These are phyloP conservation scores for Tetracentron sinense DNA, from an alignment of 164 flowering plant species.

Conservation along the genomic window DNA sequence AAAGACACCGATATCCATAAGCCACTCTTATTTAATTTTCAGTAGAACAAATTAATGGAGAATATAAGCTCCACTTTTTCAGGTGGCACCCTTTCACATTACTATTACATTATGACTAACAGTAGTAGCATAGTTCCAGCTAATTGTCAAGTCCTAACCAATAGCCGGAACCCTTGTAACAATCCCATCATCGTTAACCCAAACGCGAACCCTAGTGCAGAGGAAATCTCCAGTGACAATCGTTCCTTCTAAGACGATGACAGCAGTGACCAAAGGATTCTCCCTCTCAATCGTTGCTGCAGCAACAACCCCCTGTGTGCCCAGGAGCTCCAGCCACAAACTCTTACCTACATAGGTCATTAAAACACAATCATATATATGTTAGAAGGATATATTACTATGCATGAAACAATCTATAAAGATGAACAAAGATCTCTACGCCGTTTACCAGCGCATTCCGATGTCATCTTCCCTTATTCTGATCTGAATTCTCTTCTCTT, in stretches of 20 bases:
- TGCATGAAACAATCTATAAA: background rate
- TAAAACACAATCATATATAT: too few species aligned
- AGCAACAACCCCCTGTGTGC: background rate
- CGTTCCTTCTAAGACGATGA: background rate
- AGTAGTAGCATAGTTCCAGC: too few species aligned
- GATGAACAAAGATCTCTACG: background rate
- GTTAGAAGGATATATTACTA: too few species aligned
- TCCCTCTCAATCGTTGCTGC: background rate
- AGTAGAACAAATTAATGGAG: too few species aligned
- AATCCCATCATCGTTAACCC: background rate
- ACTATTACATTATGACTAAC: too few species aligned
- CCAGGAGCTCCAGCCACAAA: slow-evolving; percentile 8
- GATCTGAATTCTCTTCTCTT: too few species aligned
- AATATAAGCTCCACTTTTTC: too few species aligned
- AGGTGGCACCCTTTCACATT: too few species aligned
- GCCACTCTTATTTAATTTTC: too few species aligned
- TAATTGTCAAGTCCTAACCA: background rate
- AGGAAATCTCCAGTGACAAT: background rate
- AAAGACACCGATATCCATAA: too few species aligned
- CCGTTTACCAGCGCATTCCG: too few species aligned
- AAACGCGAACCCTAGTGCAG: slow-evolving; percentile 7
- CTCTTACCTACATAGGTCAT: background rate
- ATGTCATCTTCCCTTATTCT: too few species aligned
- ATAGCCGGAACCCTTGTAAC: background rate
- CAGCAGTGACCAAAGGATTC: background rate